Evolutionary conservation across 208 protist genomes (phyloP).

Genomic region (Wallacemonas sp.): DNA sequence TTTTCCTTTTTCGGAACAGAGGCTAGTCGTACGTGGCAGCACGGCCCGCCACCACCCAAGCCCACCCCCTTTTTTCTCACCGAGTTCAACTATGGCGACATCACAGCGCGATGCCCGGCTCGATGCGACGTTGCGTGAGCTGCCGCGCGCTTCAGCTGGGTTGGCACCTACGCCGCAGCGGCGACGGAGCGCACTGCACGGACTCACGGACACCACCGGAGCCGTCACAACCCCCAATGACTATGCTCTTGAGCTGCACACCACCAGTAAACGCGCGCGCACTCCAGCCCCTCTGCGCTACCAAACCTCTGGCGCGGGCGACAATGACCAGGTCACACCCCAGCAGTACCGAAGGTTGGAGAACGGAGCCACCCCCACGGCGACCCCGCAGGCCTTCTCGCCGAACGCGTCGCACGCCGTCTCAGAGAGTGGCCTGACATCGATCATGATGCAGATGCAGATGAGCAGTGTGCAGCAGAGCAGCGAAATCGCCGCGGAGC

Average conservation of each 20-base stretch:
- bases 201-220: neutral
- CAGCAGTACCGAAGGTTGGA: neutral
- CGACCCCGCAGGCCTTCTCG: neutral
- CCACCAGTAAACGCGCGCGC: neutral
- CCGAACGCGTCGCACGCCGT: neutral
- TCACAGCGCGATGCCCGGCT: too few species aligned
- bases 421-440: slow-evolving; percentile 13
- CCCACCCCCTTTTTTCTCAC: slow-evolving; percentile 8
- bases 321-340: neutral
- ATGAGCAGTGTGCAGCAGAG: slow-evolving; percentile 2
- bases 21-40: too few species aligned
- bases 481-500: slow-evolving; percentile 7
- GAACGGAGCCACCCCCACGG: neutral
- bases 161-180: neutral
- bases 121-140: neutral
- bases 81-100: too few species aligned
- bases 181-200: neutral
- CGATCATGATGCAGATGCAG: slow-evolving; percentile 13
- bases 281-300: neutral
- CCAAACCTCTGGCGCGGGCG: neutral
- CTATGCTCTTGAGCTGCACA: neutral
- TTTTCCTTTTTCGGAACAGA: too few species aligned
- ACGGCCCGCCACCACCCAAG: neutral
- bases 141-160: neutral
- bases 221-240: neutral